Percentiles rank a stretch among this genome's conserved stretches.
Conservation (phyloP, 441 rosid species). For the Lepidium campestre region DNA sequence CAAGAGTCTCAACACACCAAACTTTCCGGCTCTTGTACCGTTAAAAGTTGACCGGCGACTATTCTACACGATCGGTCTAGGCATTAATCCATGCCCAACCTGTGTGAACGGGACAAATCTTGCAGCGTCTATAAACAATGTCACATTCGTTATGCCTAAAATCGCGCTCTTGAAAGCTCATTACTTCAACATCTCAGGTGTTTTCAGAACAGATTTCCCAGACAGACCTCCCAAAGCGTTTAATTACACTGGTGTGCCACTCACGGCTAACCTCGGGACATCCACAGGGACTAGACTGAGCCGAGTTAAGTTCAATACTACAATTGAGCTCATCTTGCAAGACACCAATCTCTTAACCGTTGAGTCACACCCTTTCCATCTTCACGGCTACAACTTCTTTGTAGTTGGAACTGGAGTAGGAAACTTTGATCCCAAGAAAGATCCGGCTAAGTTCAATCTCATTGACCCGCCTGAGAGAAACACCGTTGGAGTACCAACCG, state of each 20-base stretch:
- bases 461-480: conserved; percentile 53
- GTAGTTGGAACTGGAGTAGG: conserved; percentile 59
- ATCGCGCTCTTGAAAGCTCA: conserved; percentile 56
- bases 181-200: conserved; percentile 35
- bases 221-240: conserved; percentile 43
- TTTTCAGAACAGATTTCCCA: conserved; percentile 51
- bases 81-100: conserved; percentile 37
- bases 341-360: conserved; percentile 57
- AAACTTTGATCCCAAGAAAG: conserved; percentile 44
- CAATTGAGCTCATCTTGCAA: conserved; percentile 49
- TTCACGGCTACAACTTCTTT: conserved; percentile 64
- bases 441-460: conserved; percentile 50
- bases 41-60: conserved; percentile 39
- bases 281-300: conserved; percentile 44
- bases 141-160: conserved; percentile 48
- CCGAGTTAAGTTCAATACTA: conserved; percentile 46
- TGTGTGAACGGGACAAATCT: conserved; percentile 50
- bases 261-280: conserved; percentile 49
- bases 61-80: conserved; percentile 54
- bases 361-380: conserved; percentile 69
- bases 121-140: conserved; percentile 54
- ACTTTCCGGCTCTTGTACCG: conserved; percentile 51
- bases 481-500: conserved; percentile 42
- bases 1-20: conserved; percentile 43
- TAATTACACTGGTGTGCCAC: conserved; percentile 57